A percentile compares a stretch with the other conserved stretches of the same genome.
These are phyloP conservation scores for Diplogelasinospora grovesii DNA, from an alignment of 495 filamentous ascomycete species.

Conservation along the genomic window DNA sequence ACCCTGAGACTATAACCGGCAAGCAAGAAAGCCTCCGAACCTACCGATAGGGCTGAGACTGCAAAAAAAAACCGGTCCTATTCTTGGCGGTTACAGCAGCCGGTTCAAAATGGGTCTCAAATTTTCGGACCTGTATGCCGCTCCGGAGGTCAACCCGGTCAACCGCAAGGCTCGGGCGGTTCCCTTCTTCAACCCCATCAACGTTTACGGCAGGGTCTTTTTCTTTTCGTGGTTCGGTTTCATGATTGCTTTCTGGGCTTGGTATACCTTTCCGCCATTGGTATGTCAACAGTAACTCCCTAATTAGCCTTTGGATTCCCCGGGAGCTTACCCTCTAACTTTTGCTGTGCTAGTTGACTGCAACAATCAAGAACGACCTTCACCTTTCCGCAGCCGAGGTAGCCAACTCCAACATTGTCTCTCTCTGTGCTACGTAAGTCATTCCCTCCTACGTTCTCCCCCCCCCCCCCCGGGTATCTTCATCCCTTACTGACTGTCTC, in stretches of 20 bases:
- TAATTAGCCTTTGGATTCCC: not conserved
- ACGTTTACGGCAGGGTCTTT: conserved; percentile 82
- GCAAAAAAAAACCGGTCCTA: no score
- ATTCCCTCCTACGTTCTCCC: conserved; percentile 1
- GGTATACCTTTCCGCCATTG: conserved; percentile 80
- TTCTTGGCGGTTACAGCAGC: no score
- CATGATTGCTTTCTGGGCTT: conserved; percentile 92
- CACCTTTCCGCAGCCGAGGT: conserved; percentile 64
- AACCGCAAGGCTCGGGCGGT: conserved; percentile 76
- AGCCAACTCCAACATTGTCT: conserved; percentile 88
- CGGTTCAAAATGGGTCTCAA: conserved; percentile 47
- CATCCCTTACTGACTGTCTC: conserved; percentile 6
- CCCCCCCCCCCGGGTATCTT: no score
- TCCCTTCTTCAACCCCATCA: conserved; percentile 71
- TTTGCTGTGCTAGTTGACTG: conserved; percentile 63
- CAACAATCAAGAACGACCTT: conserved; percentile 73
- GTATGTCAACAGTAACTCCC: conserved; percentile 39
- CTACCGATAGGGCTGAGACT: no score
- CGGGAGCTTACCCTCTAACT: not conserved
- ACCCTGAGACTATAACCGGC: no score
- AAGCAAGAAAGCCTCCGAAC: no score
- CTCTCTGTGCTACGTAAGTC: conserved; percentile 74
- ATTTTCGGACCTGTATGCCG: conserved; percentile 47
- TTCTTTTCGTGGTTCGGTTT: conserved; percentile 95
- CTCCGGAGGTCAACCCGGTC: conserved; percentile 63